These are phyloP conservation scores for Neurospora sp. DNA, from an alignment of 495 filamentous ascomycete species.

Conservation along the genomic window DNA sequence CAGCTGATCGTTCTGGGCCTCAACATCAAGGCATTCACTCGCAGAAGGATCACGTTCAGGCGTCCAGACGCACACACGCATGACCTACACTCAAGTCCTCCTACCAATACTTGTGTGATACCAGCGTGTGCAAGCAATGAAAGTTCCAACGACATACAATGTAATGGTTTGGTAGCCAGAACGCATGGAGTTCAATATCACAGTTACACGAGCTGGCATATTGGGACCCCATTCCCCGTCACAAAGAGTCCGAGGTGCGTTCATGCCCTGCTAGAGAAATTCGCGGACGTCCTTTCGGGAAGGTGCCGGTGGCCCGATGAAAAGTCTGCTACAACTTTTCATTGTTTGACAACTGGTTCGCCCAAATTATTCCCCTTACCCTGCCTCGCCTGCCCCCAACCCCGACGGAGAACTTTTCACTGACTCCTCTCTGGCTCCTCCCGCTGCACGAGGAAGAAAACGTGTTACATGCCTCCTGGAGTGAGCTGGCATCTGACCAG, in stretches of 20 bases:
- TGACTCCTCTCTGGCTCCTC: not conserved
- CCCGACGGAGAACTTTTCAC: not conserved
- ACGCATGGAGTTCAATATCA: not conserved
- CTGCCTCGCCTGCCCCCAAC: not conserved
- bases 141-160: not conserved
- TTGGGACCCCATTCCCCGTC: not conserved
- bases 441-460: not conserved
- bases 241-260: not conserved
- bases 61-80: not conserved
- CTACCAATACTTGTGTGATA: not conserved
- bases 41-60: not conserved
- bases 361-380: not conserved
- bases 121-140: not conserved
- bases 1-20: not conserved
- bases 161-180: not conserved
- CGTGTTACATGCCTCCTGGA: not conserved
- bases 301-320: not conserved
- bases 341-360: not conserved
- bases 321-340: not conserved
- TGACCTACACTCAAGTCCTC: not conserved
- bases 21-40: not conserved
- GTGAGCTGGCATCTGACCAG: not conserved
- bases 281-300: not conserved
- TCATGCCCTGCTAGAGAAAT: not conserved
- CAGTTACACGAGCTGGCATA: not conserved